phyloP scores from a whole-genome alignment of 306 rosid species.

The Quercus glauca region DNA sequence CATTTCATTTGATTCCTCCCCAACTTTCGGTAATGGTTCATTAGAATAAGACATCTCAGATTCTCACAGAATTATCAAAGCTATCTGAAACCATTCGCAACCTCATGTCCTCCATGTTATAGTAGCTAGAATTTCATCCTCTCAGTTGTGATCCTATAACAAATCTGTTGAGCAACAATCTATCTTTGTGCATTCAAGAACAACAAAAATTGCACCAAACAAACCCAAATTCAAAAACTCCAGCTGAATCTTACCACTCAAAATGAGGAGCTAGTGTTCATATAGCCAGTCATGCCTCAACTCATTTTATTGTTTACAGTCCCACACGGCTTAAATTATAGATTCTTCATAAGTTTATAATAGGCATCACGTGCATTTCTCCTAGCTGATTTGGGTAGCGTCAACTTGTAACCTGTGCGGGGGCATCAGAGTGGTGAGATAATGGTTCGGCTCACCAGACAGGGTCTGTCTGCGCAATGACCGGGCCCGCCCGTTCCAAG shows the following conservation, averaged over 20 bases:
- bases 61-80: too few relatives aligned
- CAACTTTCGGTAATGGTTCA: too few relatives aligned
- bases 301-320: neutral
- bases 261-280: neutral
- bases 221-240: too few relatives aligned
- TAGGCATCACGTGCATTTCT: too few relatives aligned
- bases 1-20: too few relatives aligned
- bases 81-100: too few relatives aligned
- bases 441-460: too few relatives aligned
- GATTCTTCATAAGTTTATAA: too few relatives aligned
- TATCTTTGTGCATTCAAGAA: neutral
- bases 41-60: too few relatives aligned
- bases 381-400: neutral
- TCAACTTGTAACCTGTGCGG: neutral
- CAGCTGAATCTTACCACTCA: neutral
- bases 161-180: neutral
- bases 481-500: neutral
- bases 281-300: neutral
- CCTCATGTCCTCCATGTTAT: too few relatives aligned
- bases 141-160: neutral
- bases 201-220: neutral
- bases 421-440: neutral
- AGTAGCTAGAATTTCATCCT: too few relatives aligned
- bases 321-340: neutral
- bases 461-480: neutral